Conservation (phyloP, 1,139 yeast genomes). For the Geotrichum australiense region DNA sequence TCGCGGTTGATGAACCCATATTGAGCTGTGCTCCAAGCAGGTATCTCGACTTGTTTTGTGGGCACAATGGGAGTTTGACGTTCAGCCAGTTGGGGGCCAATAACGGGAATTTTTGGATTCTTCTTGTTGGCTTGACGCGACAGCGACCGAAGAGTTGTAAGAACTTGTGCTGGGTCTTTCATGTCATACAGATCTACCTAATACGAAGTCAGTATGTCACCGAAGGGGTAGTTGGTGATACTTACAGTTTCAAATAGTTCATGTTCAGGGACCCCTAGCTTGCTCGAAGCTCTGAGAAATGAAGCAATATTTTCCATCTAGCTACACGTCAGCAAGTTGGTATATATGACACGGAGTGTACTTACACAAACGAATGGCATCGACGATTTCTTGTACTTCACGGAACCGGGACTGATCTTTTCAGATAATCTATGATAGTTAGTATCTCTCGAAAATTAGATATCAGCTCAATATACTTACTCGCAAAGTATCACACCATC, state of each 20-base stretch:
- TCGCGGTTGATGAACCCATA: constrained; percentile 55
- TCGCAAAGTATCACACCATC: constrained; percentile 63
- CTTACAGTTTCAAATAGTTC: constrained; percentile 67
- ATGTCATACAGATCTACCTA: constrained; percentile 59
- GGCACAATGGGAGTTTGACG: constrained; percentile 34
- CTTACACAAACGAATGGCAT: constrained; percentile 67
- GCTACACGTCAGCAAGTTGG: not conserved
- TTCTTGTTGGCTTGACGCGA: constrained; percentile 53
- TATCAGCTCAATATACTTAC: constrained; percentile 27
- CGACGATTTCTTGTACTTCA: constrained; percentile 54
- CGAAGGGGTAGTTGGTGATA: no score
- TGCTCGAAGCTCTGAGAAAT: constrained; percentile 53
- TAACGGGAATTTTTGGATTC: constrained; percentile 41
- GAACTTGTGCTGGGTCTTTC: constrained; percentile 71
- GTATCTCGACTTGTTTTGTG: constrained; percentile 31
- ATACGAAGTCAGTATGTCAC: no score
- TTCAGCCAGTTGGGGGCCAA: constrained; percentile 44
- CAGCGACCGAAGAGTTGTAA: constrained; percentile 64
- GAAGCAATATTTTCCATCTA: constrained; percentile 78
- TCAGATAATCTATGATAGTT: constrained; percentile 35
- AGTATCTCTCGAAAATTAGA: not conserved
- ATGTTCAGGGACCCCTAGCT: constrained; percentile 72
- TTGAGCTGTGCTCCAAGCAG: constrained; percentile 51
- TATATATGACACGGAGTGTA: not conserved
- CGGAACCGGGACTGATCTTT: constrained; percentile 35